Percentiles rank a stretch among this genome's conserved stretches.
Evolutionary conservation across 805 yeast genomes (phyloP).

Genomic region (Deakozyma indianensis): DNA sequence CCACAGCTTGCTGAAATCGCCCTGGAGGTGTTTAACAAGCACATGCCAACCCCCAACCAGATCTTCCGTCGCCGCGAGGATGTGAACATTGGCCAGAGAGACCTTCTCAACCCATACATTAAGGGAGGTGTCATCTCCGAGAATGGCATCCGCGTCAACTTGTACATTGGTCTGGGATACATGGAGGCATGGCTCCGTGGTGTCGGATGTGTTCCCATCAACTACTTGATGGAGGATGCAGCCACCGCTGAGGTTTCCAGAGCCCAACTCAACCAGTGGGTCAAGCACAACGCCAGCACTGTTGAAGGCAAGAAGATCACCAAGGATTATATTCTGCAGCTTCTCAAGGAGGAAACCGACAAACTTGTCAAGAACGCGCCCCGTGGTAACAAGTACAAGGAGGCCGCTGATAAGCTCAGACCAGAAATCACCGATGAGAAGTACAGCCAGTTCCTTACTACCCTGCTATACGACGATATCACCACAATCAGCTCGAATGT

Average conservation of each 20-base stretch:
- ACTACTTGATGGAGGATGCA: constrained; percentile 66
- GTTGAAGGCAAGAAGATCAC: constrained; percentile 40
- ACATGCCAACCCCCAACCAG: constrained; percentile 66
- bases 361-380: constrained; percentile 35
- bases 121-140: constrained; percentile 49
- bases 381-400: constrained; percentile 34
- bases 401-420: constrained; percentile 42
- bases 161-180: constrained; percentile 51
- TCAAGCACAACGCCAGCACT: constrained; percentile 43
- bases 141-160: constrained; percentile 48
- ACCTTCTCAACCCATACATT: constrained; percentile 45
- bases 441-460: constrained; percentile 53
- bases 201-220: constrained; percentile 59
- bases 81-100: constrained; percentile 38
- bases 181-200: constrained; percentile 66
- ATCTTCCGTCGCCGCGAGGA: constrained; percentile 38
- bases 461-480: constrained; percentile 45
- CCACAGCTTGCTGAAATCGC: constrained; percentile 57
- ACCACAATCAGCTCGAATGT: constrained; percentile 8
- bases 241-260: constrained; percentile 71
- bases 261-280: constrained; percentile 64
- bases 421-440: constrained; percentile 53
- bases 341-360: constrained; percentile 41
- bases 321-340: constrained; percentile 32
- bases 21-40: constrained; percentile 53